Evolutionary conservation across 352 stramenopile genomes (phyloP).

Genomic region (Phytopythium kandeliae): DNA sequence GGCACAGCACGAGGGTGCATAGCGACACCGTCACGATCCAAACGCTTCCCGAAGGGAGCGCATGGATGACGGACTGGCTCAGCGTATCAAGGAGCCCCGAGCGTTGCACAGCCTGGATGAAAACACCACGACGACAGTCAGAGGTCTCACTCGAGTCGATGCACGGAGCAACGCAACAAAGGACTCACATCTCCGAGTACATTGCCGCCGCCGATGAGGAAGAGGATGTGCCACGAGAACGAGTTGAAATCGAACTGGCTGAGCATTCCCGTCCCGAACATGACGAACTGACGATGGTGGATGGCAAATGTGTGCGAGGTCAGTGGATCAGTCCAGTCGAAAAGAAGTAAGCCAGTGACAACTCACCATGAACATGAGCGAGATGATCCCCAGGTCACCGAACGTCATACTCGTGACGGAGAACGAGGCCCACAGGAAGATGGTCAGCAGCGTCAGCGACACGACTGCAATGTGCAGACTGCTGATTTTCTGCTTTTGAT

Average conservation of each 20-base stretch:
- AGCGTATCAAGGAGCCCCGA: conserved; percentile 79
- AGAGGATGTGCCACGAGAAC: conserved; percentile 93
- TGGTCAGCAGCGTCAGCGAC: conserved; percentile 85
- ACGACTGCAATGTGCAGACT: conserved; percentile 87
- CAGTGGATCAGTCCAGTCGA: no score
- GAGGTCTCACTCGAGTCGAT: no score
- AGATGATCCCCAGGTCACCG: conserved; percentile 89
- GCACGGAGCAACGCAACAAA: no score
- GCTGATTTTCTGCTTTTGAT: conserved; percentile 88
- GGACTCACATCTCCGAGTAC: conserved; percentile 83
- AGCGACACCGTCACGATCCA: conserved; percentile 87
- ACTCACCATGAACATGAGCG: conserved; percentile 87
- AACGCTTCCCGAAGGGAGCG: conserved; percentile 71
- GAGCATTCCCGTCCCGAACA: conserved; percentile 87
- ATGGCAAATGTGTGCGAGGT: background rate
- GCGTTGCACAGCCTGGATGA: conserved; percentile 60
- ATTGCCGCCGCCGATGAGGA: conserved; percentile 89
- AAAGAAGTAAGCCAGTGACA: no score
- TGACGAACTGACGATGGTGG: conserved; percentile 81
- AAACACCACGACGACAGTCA: no score
- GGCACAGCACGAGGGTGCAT: conserved; percentile 75
- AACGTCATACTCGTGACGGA: conserved; percentile 83
- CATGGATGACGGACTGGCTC: conserved; percentile 77
- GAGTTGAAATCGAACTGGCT: conserved; percentile 93
- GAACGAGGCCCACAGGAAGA: conserved; percentile 89